A percentile compares a stretch with the other conserved stretches of the same genome.
phyloP scores from a whole-genome alignment of 1,284 basidiomycete genomes.

The Fistulina hepatica region DNA sequence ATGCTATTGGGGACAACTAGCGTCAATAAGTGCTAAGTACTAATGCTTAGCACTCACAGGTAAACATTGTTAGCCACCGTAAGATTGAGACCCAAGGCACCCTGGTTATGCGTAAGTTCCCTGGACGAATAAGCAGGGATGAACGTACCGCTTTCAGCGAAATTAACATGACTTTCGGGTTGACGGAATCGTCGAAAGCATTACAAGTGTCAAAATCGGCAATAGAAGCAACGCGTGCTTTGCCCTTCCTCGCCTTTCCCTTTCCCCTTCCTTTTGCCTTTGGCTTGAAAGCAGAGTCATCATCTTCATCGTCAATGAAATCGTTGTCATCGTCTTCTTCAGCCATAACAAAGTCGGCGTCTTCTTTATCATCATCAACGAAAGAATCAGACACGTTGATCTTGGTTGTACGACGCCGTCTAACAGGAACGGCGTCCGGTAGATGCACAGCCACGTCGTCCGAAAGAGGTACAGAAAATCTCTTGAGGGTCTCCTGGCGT shows the following conservation, averaged over 20 bases:
- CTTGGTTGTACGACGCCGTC: constrained; percentile 10
- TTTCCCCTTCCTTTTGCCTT: constrained; percentile 27
- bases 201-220: too few species aligned
- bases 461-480: constrained; percentile 11
- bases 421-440: constrained; percentile 15
- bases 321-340: constrained; percentile 29
- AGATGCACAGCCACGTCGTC: constrained; percentile 7
- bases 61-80: constrained; percentile 88
- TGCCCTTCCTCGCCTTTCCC: constrained; percentile 30
- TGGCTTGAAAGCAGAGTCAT: constrained; percentile 22
- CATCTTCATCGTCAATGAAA: constrained; percentile 32
- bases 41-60: constrained; percentile 40
- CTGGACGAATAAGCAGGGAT: not conserved
- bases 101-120: constrained; percentile 24
- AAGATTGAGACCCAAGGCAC: constrained; percentile 78
- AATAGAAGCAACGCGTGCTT: constrained; percentile 17
- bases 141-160: constrained; percentile 60
- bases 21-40: not conserved
- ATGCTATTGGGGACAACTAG: constrained; percentile 36
- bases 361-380: constrained; percentile 20
- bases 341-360: constrained; percentile 25
- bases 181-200: constrained; percentile 22
- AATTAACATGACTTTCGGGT: constrained; percentile 76
- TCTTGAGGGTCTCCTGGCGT: constrained; percentile 55
- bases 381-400: constrained; percentile 17